Conservation (phyloP, 495 filamentous ascomycete genomes). For the Trichoderma erinaceum region DNA sequence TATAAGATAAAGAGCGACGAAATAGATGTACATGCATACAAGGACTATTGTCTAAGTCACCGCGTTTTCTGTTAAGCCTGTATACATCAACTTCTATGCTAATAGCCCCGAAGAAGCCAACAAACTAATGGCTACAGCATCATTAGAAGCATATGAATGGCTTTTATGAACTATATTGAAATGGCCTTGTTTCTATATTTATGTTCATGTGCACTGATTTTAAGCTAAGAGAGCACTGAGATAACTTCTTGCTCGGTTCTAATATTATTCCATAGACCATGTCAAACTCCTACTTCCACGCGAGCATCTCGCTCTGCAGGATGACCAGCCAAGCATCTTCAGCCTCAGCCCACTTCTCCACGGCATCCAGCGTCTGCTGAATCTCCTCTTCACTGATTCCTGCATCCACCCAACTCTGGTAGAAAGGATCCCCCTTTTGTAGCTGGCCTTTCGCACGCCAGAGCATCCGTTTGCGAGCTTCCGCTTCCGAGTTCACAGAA, state of each 20-base stretch:
- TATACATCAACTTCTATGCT: no score
- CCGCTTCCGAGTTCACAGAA: slow-evolving; percentile 25
- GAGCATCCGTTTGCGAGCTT: slow-evolving; percentile 28
- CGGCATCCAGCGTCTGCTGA: slow-evolving; percentile 26
- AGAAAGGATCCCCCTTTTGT: slow-evolving; percentile 29
- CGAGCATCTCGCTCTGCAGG: slow-evolving; percentile 35
- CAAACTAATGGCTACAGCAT: no score
- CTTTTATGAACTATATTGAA: no score
- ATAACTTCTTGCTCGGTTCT: no score
- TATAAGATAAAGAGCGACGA: background rate
- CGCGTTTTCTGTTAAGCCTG: no score
- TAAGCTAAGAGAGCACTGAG: no score
- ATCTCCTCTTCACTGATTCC: slow-evolving; percentile 35
- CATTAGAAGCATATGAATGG: no score
- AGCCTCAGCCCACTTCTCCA: slow-evolving; percentile 29
- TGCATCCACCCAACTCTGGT: slow-evolving; percentile 33
- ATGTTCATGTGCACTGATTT: no score
- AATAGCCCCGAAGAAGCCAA: no score
- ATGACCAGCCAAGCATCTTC: slow-evolving; percentile 36
- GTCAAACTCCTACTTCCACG: slow-evolving; percentile 29
- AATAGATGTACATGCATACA: background rate
- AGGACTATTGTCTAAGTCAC: background rate
- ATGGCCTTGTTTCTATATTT: no score
- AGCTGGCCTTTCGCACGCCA: slow-evolving; percentile 28
- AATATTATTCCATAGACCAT: no score